A percentile compares a stretch with the other conserved stretches of the same genome.
phyloP scores from a whole-genome alignment of 2,329 filamentous ascomycete genomes.

The Colletotrichum godetiae region DNA sequence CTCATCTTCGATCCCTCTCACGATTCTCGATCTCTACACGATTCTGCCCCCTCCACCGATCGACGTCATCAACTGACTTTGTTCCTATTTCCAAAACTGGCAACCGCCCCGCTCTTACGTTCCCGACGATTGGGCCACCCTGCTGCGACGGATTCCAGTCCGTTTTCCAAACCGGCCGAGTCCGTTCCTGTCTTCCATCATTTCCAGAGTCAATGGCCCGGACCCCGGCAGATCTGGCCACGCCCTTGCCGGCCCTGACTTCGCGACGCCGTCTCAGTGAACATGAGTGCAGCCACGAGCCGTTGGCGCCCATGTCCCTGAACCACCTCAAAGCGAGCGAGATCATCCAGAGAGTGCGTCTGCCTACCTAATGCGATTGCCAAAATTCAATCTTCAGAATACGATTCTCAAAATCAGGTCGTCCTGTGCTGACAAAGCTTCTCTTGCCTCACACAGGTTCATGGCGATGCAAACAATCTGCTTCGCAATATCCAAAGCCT shows the following conservation, averaged over 20 bases:
- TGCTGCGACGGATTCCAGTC: background rate
- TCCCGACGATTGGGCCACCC: background rate
- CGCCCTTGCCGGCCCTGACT: background rate
- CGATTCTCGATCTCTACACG: slow-evolving; percentile 14
- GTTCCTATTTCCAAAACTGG: background rate
- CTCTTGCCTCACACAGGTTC: background rate
- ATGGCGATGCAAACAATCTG: background rate
- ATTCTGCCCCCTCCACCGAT: background rate
- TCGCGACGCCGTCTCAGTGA: background rate
- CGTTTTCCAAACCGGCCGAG: background rate
- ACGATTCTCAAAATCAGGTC: background rate
- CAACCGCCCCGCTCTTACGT: background rate
- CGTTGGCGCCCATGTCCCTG: background rate
- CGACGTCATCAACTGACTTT: background rate
- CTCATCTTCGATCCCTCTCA: background rate
- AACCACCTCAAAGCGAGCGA: slow-evolving; percentile 6
- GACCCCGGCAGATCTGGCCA: background rate
- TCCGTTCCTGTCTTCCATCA: background rate
- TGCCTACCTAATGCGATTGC: background rate
- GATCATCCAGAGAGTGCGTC: slow-evolving; percentile 1
- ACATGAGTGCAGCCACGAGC: background rate
- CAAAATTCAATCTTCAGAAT: background rate
- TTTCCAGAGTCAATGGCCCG: background rate
- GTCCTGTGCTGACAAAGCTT: background rate
- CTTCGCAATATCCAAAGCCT: background rate